A percentile compares a stretch with the other conserved stretches of the same genome.
Evolutionary conservation across 2,329 filamentous ascomycete genomes (phyloP).

Genomic region (Xylariaceae sp.): DNA sequence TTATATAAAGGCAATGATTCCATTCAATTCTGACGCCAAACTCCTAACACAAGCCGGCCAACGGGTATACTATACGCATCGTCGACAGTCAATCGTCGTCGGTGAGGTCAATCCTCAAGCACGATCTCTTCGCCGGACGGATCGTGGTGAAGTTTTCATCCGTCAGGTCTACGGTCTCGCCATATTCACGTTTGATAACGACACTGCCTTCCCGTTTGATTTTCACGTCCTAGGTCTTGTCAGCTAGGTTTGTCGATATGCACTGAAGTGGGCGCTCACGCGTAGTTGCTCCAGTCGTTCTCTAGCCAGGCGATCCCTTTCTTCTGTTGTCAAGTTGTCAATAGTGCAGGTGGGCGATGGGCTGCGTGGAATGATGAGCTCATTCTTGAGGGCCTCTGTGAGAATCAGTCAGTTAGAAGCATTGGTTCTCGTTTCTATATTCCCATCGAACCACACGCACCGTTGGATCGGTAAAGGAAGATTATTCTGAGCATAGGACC

Average conservation of each 20-base stretch:
- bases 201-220: slow-evolving; percentile 14
- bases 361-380: slow-evolving; percentile 30
- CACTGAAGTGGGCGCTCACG: slow-evolving; percentile 18
- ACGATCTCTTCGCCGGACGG: slow-evolving; percentile 17
- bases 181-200: slow-evolving; percentile 28
- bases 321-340: slow-evolving; percentile 22
- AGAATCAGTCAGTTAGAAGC: neutral
- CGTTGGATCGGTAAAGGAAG: slow-evolving; percentile 34
- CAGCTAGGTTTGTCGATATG: neutral
- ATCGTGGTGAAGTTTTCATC: slow-evolving; percentile 7
- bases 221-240: slow-evolving; percentile 15
- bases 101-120: slow-evolving; percentile 24
- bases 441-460: slow-evolving; percentile 10
- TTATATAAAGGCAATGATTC: no score
- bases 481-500: slow-evolving; percentile 27
- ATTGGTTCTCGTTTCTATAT: no score
- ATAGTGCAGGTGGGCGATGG: slow-evolving; percentile 22
- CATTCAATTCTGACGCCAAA: no score
- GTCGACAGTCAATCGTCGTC: slow-evolving; percentile 18
- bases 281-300: slow-evolving; percentile 29
- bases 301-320: slow-evolving; percentile 29
- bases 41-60: neutral
- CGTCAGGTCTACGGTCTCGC: slow-evolving; percentile 28
- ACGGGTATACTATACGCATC: neutral
- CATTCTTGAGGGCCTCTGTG: slow-evolving; percentile 31